A percentile compares a stretch with the other conserved stretches of the same genome.
Conservation (phyloP, 371 early-diverging fungal genomes). For the Lichtheimia ramosa region DNA sequence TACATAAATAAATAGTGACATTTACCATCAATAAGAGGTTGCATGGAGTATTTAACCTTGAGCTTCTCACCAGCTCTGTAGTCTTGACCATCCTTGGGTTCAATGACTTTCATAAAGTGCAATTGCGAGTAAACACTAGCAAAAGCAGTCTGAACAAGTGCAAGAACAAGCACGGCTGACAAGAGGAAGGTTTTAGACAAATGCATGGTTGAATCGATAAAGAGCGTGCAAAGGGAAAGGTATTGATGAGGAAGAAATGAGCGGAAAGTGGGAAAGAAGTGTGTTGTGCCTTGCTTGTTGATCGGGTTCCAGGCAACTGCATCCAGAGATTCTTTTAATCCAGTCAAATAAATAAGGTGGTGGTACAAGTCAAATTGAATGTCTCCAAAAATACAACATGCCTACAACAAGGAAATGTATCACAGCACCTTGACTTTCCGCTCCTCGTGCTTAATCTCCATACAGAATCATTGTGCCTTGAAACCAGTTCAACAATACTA, state of each 20-base stretch:
- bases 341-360: constrained; percentile 6
- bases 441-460: no score
- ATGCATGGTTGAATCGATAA: constrained; percentile 11
- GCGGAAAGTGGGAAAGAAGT: constrained; percentile 1
- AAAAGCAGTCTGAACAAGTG: constrained; percentile 23
- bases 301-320: no score
- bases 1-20: neutral
- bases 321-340: neutral
- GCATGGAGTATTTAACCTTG: constrained; percentile 46
- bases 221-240: constrained; percentile 5
- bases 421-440: no score
- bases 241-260: neutral
- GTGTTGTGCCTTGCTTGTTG: neutral
- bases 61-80: constrained; percentile 37
- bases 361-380: constrained; percentile 14
- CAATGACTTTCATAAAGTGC: constrained; percentile 48
- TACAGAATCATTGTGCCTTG: no score
- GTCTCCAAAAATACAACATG: constrained; percentile 8
- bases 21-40: constrained; percentile 44
- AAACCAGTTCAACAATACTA: no score
- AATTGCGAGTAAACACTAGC: constrained; percentile 47
- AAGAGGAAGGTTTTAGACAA: constrained; percentile 14
- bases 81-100: constrained; percentile 38
- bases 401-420: no score
- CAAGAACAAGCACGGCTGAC: constrained; percentile 15